Conservation (phyloP, 2,329 filamentous ascomycete species). For the Chaetomiaceae sp. region DNA sequence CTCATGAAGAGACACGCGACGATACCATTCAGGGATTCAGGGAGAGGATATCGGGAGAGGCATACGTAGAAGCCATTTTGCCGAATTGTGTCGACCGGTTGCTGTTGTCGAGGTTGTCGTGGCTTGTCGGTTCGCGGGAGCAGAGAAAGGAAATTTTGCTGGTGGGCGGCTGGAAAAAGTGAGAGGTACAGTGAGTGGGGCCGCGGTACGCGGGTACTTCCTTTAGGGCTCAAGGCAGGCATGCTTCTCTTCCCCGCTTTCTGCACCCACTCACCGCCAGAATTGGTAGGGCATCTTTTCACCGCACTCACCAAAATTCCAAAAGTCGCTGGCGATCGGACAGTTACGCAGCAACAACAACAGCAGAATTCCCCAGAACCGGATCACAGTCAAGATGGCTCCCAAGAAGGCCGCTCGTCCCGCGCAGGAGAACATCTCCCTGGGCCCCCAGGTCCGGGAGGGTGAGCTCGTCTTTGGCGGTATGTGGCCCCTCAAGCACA, state of each 20-base stretch:
- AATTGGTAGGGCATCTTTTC: conserved; percentile 21
- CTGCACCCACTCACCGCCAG: conserved; percentile 24
- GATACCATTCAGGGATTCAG: conserved; percentile 22
- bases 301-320: conserved; percentile 22
- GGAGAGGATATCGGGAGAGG: conserved; percentile 16
- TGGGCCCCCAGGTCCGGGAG: conserved; percentile 83
- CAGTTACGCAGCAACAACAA: conserved; percentile 25
- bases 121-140: conserved; percentile 14
- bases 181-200: conserved; percentile 13
- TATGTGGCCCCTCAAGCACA: conserved; percentile 7
- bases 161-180: conserved; percentile 17
- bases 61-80: conserved; percentile 33
- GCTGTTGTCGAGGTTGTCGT: conserved; percentile 26
- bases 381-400: conserved; percentile 64
- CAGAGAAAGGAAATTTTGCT: conserved; percentile 12
- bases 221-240: conserved; percentile 24
- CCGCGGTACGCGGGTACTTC: conserved; percentile 17
- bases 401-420: conserved; percentile 85
- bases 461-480: conserved; percentile 95
- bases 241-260: conserved; percentile 14
- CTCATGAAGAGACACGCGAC: conserved; percentile 28
- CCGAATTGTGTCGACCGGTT: conserved; percentile 27
- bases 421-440: conserved; percentile 94
- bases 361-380: conserved; percentile 19
- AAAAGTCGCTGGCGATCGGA: conserved; percentile 15